Evolutionary conservation across 1,284 basidiomycete genomes (phyloP).

Genomic region (Microbotryum violaceum): DNA sequence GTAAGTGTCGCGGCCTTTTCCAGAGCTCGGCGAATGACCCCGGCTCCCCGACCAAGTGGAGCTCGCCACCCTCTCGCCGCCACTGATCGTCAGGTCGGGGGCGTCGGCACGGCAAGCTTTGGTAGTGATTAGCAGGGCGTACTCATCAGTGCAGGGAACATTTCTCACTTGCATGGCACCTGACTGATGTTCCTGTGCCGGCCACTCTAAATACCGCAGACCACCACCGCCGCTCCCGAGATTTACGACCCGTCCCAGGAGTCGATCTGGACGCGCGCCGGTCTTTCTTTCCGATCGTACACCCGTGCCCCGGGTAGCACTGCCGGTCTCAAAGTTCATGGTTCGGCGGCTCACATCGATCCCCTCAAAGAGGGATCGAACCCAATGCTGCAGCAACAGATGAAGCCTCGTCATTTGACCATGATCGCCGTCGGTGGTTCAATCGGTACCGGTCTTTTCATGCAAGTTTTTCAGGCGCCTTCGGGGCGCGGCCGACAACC

Average conservation of each 20-base stretch:
- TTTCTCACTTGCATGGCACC: too few species aligned
- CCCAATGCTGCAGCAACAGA: slow-evolving; percentile 43
- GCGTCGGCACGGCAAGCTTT: too few species aligned
- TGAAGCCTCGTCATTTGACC: slow-evolving; percentile 36
- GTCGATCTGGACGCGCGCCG: slow-evolving; percentile 40
- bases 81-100: too few species aligned
- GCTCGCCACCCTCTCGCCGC: too few species aligned
- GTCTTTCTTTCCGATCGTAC: slow-evolving; percentile 43
- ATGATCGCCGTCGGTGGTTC: slow-evolving; percentile 48
- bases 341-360: slow-evolving; percentile 26
- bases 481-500: too few species aligned
- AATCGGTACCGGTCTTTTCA: slow-evolving; percentile 47
- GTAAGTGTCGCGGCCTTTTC: too few species aligned
- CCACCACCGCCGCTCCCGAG: slow-evolving; percentile 14
- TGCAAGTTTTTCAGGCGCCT: not conserved
- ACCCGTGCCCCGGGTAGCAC: slow-evolving; percentile 44
- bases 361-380: slow-evolving; percentile 33
- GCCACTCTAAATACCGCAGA: not conserved
- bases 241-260: slow-evolving; percentile 44
- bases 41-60: too few species aligned
- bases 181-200: too few species aligned
- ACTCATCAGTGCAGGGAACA: too few species aligned
- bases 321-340: slow-evolving; percentile 36
- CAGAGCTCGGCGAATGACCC: too few species aligned
- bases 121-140: too few species aligned